Conservation (phyloP, 345 rosid genomes). For the Dovyalis caffra region DNA sequence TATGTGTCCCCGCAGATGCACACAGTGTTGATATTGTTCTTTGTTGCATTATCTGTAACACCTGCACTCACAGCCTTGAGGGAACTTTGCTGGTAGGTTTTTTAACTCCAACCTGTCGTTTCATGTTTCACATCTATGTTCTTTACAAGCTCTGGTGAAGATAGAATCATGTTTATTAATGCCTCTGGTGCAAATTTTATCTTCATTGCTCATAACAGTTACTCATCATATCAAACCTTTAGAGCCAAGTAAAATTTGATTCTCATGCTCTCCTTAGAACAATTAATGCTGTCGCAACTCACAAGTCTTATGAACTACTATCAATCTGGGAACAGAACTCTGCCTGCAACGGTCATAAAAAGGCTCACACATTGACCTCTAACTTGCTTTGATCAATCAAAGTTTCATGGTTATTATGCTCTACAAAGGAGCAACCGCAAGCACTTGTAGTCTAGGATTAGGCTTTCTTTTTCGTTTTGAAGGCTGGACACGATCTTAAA, state of each 20-base stretch:
- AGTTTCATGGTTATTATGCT: neutral
- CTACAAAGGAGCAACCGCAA: neutral
- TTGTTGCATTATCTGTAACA: constrained; percentile 56
- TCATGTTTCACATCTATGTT: neutral
- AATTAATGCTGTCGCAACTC: too few species aligned
- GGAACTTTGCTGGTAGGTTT: constrained; percentile 74
- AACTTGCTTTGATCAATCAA: neutral
- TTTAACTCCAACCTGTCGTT: neutral
- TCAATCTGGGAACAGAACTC: neutral
- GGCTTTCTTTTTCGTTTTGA: constrained; percentile 7
- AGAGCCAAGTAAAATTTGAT: too few species aligned
- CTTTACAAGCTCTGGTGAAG: neutral
- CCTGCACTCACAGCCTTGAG: constrained; percentile 72
- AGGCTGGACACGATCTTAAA: constrained; percentile 85
- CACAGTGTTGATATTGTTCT: constrained; percentile 65
- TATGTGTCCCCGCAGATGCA: constrained; percentile 61
- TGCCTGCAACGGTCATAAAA: neutral
- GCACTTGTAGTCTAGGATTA: neutral
- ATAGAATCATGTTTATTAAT: neutral
- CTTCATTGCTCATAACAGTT: neutral
- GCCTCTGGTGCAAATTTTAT: neutral
- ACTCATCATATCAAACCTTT: too few species aligned
- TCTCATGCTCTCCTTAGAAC: too few species aligned
- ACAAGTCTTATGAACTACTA: neutral
- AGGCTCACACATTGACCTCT: neutral